Base-by-base conservation (phyloP, 805 yeast genomes). In the Sugiyamaella chiloensis region DNA sequence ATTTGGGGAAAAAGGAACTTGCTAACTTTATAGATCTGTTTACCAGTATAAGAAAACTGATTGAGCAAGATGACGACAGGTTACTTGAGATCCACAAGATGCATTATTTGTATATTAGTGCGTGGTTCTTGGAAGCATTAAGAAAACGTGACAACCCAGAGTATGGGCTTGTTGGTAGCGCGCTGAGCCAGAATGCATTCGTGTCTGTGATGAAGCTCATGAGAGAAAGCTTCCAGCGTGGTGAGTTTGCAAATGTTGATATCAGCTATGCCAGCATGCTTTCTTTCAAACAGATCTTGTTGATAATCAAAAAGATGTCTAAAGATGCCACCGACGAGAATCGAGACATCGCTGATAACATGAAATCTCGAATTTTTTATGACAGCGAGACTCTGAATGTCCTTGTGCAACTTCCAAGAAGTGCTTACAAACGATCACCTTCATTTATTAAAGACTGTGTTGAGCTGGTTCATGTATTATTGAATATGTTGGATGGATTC, bases 101-200 rank as follows among this genome's bases (percentile, higher is more conserved):
- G 42, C 79, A 79, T 39, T 89, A 75, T 59, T 74, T 85, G 35
- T 71, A 77, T 49, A 68, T 86, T 4, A 67, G 76, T 4, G 72
- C 87, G 1, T 91, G 97, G 96, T 83, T 88, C 56, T 68, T 88
- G 41, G 74, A 75, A 27, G 87, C 79, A 50, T 87, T 85, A 56
- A 68, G 84, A 17, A 51, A 53, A 8, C 54, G 70, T 14, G 40
- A 46, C 16, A 36, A 42, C 63, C 46, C 58, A 0, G 66, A 67
- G 24, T 64, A 62, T 6, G 60, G 60, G 12, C 57, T 64, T 0
- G 61, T 68, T 6, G 71, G 68, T 4, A 53, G 51, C 1, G 81
- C 79, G 0, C 65, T 89, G 24, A 75, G 81, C 44, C 85, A 82
- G 46, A 78, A 79, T 19, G 73, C 80, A 40, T 78, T 85, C 47